phyloP scores from a whole-genome alignment of 768 basidiomycete genomes.

The Xanthoconium stramineum region DNA sequence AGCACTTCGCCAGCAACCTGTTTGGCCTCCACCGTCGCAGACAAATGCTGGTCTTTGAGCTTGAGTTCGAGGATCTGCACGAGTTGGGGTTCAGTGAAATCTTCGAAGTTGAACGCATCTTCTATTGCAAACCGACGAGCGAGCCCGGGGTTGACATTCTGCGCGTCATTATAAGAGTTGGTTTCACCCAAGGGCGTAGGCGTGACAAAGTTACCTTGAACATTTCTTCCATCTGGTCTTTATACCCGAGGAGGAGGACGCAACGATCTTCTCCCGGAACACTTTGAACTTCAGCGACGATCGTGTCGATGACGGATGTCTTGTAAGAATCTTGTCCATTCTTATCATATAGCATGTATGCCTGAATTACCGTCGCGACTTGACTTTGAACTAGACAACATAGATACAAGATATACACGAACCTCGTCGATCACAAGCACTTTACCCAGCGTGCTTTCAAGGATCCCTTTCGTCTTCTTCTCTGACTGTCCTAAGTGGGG shows the following conservation, averaged over 20 bases:
- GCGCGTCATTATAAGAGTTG: background rate
- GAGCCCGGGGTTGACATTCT: conserved; percentile 72
- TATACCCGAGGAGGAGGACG: conserved; percentile 63
- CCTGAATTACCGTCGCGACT: background rate
- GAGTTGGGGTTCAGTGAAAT: conserved; percentile 56
- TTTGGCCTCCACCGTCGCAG: conserved; percentile 56
- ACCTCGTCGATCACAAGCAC: conserved; percentile 73
- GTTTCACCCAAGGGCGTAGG: no score
- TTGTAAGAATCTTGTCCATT: conserved; percentile 49
- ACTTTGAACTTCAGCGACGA: conserved; percentile 72
- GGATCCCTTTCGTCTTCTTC: conserved; percentile 59
- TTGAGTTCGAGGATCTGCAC: conserved; percentile 52
- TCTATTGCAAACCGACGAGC: conserved; percentile 66
- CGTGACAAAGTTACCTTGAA: conserved; percentile 49
- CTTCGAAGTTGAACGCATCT: conserved; percentile 65
- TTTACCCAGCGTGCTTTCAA: conserved; percentile 57
- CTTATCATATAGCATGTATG: conserved; percentile 51
- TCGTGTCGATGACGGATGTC: conserved; percentile 68
- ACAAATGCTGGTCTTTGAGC: conserved; percentile 53
- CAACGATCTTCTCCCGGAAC: conserved; percentile 68
- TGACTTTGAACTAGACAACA: no score
- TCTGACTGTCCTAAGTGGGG: conserved; percentile 57
- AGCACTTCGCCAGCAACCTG: conserved; percentile 50
- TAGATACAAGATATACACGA: background rate
- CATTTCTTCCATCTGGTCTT: conserved; percentile 68